Evolutionary conservation across 2,329 filamentous ascomycete species (phyloP), one percentile per base, ranked within the genome.

Genomic region (Cordyceps cicadae): DNA sequence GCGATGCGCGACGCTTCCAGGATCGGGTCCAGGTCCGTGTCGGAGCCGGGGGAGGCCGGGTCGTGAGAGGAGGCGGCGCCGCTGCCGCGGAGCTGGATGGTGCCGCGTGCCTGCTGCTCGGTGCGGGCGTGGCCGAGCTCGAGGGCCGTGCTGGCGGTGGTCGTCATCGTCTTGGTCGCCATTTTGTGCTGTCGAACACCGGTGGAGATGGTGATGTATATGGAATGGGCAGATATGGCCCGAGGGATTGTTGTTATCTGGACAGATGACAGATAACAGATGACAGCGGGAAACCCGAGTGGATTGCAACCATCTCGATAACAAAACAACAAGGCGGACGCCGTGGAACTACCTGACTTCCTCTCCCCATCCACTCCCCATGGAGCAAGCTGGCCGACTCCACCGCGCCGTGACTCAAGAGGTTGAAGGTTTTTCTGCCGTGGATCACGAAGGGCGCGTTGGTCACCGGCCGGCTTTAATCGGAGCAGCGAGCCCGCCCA

Each of bases 1-100:
- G 58, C 58, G 19, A 60, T 12, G n/a, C 50, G 58, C 2, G 58
- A 60, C 3, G 58, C 58, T 39, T 60, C 58, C 17, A 60, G 58
- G 15, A 60, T 24, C 24, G 50, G 50, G 43, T 60, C 58, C 7
- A 53, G 19, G 29, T 53, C 56, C 15, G 39, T 52, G 37, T 53
- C 56, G 26, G 29, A 29, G 29, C 12, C 24, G 5, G 19, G 6
- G 2, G 56, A 46, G 5, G 11, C 3, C 1, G 56, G 45, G 1
- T 57, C 43, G 32, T 26, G 24, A 19, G 54, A 43, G 9, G 19
- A 43, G 9, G 19, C 46, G 7, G 34, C 34, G 34, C 9, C 34
- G 34, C 34, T 9, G 34, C 56, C 56, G 14, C 56, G 56, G n/a
- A 59, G 56, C n/a, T 59, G 56, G 17, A 59, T 59, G 2, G 45